Evolutionary conservation across 805 yeast species (phyloP), one percentile per base, ranked within the genome.

Genomic region (Myxozyma nipponensis): DNA sequence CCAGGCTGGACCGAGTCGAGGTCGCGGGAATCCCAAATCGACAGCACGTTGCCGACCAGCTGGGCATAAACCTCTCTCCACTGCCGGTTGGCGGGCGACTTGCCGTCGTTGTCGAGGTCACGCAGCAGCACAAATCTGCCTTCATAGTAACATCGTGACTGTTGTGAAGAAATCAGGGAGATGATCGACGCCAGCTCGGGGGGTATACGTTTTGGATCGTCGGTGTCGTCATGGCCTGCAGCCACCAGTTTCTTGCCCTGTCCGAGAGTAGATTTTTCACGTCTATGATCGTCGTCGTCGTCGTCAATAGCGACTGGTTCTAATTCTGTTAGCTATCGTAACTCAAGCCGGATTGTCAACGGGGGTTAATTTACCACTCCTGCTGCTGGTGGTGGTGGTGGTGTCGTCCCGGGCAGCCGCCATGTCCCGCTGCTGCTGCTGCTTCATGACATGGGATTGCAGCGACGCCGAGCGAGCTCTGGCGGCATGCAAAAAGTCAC

Each of bases 21-120:
- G 24, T 63, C 63, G 47, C 71, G 69, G 3, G 73, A 72, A 49
- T 89, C 89, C 97, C 98, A 93, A 55, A 87, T 78, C 0, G 97
- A 95, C 54, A 93, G 72, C 62, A 91, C 95, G 51, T 87, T 86
- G 19, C 98, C 98, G 3, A 87, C 81, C 38, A 93, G 72, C 15
- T 86, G 87, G 39, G 95, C 98, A 66, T 86, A 93, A 22, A 90
- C 96, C 69, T 93, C 96, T 47, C 77, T 75, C 98, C 98, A 93
- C 61, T 77, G 76, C 41, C 97, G 74, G 44, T 83, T 86, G 0
- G 84, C 82, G 3, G 71, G 67, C 0, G 96, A 90, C 49, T 82
- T 77, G 6, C 98, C 98, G 59, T 91, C 96, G 23, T 86, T 79
- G 46, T 63, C 68, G 42, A 72, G 62, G 66, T 69, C 66, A 60